Percentiles rank a stretch among this genome's conserved stretches.
Evolutionary conservation across 257 asterid species (phyloP).

Genomic region (Solanum chilense): DNA sequence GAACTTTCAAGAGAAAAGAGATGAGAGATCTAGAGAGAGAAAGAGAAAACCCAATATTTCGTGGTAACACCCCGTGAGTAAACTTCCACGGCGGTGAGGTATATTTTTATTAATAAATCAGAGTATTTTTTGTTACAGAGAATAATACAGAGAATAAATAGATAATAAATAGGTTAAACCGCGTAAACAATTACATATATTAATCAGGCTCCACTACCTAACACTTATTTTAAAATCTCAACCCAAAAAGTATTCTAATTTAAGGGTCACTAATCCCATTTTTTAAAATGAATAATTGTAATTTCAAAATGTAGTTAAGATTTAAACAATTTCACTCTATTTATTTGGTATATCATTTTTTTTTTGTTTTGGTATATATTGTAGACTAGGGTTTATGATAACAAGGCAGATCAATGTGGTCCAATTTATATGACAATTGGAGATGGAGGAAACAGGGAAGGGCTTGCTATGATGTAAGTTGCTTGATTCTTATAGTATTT

Average conservation of each 20-base stretch:
- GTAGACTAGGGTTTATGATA: slow-evolving; percentile 64
- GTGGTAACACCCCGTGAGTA: no score
- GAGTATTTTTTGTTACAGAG: no score
- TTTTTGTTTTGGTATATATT: background rate
- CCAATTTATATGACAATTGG: slow-evolving; percentile 70
- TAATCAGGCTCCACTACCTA: no score
- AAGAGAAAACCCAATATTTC: no score
- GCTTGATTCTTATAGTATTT: background rate
- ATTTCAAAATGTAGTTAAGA: background rate
- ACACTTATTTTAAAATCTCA: background rate
- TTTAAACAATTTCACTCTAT: background rate
- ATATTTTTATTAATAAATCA: no score
- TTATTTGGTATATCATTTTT: background rate
- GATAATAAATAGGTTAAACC: no score
- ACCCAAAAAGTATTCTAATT: background rate
- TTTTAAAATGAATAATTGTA: background rate
- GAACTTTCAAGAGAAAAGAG: no score
- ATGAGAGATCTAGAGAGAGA: no score
- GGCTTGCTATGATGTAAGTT: slow-evolving; percentile 68
- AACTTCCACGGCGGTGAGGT: no score
- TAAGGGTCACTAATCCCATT: background rate
- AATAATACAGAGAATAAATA: no score
- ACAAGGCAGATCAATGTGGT: slow-evolving; percentile 58
- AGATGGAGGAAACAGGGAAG: slow-evolving; percentile 93
- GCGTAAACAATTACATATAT: no score